Evolutionary conservation across 2,329 filamentous ascomycete species (phyloP), one percentile per base, ranked within the genome.

Genomic region (Paracorniculantispora psalliotae): DNA sequence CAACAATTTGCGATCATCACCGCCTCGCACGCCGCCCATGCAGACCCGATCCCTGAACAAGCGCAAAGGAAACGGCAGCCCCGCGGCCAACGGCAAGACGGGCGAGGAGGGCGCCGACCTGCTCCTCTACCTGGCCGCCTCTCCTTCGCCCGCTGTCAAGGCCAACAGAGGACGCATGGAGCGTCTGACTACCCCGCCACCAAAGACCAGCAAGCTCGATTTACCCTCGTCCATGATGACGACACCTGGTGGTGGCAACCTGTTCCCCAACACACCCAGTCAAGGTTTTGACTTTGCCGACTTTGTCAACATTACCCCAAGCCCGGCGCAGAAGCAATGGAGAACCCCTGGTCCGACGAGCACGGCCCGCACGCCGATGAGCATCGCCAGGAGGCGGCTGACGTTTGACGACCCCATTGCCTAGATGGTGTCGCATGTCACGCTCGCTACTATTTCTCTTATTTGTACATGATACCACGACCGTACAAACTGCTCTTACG

Each of bases 221-320:
- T 78, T 90, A 62, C 92, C 86, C 23, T 96, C 86, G 59, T 96
- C 87, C 26, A 91, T 93, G 84, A 93, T 94, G 90, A 88, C 85
- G n/a, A 94, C 91, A 12, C 90, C 90, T 1, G 86, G 87, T 56
- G 88, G 87, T 43, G 83, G 84, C 62, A 88, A 86, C 67, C 73
- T 88, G 49, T 84, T 86, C 67, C 85, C 89, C 54, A 86, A 84
- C 63, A 97, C 93, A 1, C 93, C 93, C 0, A 88, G 88, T 17
- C 89, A 92, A 69, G 77, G 73, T 50, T 96, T 97, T 73, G 96
- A 97, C 76, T 96, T 97, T 75, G 86, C 92, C 55, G 94, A 99
- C 71, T 99, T 96, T 74, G 88, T 97, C 70, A 97, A 97, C 75
- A 93, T 97, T 71, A 96, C 94, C 7, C 94, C 94, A 0, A 96